A percentile compares a stretch with the other conserved stretches of the same genome.
Evolutionary conservation across 495 filamentous ascomycete genomes (phyloP).

Genomic region (Lichenothelia convexa): DNA sequence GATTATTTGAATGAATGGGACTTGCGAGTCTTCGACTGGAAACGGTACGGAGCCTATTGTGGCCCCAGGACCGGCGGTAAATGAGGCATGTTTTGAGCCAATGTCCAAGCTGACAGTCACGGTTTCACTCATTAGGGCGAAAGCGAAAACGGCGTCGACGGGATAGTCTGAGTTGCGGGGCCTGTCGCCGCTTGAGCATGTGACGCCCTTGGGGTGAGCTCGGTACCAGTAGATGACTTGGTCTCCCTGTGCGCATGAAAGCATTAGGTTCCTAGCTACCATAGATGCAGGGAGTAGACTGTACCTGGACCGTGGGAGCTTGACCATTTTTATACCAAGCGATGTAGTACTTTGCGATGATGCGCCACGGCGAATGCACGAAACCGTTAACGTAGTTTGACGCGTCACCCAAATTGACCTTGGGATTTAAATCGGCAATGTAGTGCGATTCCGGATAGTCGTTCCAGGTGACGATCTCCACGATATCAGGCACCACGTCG

Average conservation of each 20-base stretch:
- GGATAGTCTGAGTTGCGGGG: slow-evolving; percentile 1
- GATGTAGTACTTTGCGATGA: slow-evolving; percentile 14
- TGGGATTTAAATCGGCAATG: slow-evolving; percentile 11
- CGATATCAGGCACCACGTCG: slow-evolving; percentile 9
- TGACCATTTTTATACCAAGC: slow-evolving; percentile 9
- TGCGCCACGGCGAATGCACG: slow-evolving; percentile 11
- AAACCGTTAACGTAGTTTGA: slow-evolving; percentile 7
- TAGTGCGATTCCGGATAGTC: slow-evolving; percentile 16
- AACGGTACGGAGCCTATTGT: slow-evolving; percentile 9
- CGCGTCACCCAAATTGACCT: slow-evolving; percentile 7
- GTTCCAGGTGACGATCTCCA: slow-evolving; percentile 15
- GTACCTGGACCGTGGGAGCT: background rate
- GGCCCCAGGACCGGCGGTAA: slow-evolving; percentile 1
- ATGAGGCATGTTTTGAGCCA: slow-evolving; percentile 1
- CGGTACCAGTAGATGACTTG: slow-evolving; percentile 16
- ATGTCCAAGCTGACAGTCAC: slow-evolving; percentile 8
- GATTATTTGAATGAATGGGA: slow-evolving; percentile 3
- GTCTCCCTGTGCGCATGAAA: slow-evolving; percentile 5
- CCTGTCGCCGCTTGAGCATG: slow-evolving; percentile 6
- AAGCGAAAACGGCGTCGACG: slow-evolving; percentile 2
- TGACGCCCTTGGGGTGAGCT: slow-evolving; percentile 9
- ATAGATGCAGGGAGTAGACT: background rate
- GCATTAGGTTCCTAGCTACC: background rate
- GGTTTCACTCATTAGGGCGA: background rate
- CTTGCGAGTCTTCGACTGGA: slow-evolving; percentile 3